phyloP scores from a whole-genome alignment of 2,329 filamentous ascomycete species.

The Penicillium sclerotigenum region DNA sequence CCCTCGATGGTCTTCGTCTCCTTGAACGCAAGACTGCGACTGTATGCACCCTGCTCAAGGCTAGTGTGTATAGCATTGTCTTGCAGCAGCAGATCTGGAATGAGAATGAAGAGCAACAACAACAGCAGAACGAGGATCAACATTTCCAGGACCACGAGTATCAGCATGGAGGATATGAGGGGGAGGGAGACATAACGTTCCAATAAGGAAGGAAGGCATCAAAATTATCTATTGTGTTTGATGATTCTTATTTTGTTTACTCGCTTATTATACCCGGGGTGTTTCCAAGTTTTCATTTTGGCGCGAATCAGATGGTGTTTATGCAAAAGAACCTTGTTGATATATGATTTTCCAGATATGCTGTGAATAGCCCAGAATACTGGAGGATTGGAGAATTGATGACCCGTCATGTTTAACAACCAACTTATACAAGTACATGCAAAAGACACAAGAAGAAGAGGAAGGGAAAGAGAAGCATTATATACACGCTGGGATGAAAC shows the following conservation, averaged over 20 bases:
- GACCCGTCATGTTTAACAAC: conserved; percentile 18
- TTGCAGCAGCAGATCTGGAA: conserved; percentile 92
- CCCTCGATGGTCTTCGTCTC: conserved; percentile 73
- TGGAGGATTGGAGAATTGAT: conserved; percentile 12
- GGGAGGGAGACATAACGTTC: conserved; percentile 28
- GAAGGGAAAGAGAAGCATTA: conserved; percentile 19
- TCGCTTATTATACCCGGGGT: conserved; percentile 12
- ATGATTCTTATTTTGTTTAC: conserved; percentile 4
- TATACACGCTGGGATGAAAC: conserved; percentile 25
- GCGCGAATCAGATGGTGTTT: background rate
- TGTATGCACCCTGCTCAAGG: conserved; percentile 93
- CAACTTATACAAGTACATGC: conserved; percentile 33
- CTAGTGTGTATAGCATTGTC: conserved; percentile 97
- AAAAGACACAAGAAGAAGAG: conserved; percentile 23
- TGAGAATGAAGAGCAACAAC: conserved; percentile 44
- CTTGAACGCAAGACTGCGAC: conserved; percentile 92
- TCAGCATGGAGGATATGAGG: conserved; percentile 14
- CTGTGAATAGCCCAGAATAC: conserved; percentile 5
- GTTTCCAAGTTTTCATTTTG: background rate
- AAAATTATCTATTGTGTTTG: conserved; percentile 6
- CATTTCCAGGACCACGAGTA: conserved; percentile 19
- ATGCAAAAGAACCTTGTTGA: background rate
- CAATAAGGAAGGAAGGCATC: conserved; percentile 7
- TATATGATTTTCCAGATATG: conserved; percentile 13
- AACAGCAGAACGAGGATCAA: conserved; percentile 25